Base-by-base conservation (phyloP, 208 protist species). In the Angomonas ambiguus region DNA sequence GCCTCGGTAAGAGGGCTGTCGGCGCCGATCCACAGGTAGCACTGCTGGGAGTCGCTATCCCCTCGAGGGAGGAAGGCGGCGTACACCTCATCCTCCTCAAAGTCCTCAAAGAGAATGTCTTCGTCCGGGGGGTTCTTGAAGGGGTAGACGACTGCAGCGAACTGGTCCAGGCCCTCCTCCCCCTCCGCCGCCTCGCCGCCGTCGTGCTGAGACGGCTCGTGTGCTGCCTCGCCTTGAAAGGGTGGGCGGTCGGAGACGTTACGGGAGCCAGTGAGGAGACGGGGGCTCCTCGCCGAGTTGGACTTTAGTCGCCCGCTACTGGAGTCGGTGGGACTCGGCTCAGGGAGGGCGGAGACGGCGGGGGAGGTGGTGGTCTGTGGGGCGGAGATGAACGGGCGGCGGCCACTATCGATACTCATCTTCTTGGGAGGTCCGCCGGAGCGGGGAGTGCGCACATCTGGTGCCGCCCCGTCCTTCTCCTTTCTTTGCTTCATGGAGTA, bases 21-120 rank as follows among this genome's bases (percentile, higher is more conserved):
- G 5, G 42, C 57, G 18, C 83, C 82, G 35, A 84, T 61, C 82
- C 86, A 87, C 25, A 89, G 58, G 55, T 83, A 89, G 20, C 82
- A 71, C 1, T 41, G 69, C 42, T 3, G 24, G 11, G 27, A n/a
- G 18, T 38, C 31, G 10, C 62, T 57, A 8, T 41, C 51, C 3
- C 58, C 69, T 32, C 62, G 51, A 16, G 82, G 83, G 25, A 88
- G 66, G 55, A 80, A 59, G 34, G 90, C 64, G 8, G 67, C 74
- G 72, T 91, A 93, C 69, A 76, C 82, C 41, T 63, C 24, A 24
- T 77, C 70, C 8, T 76, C 24, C 30, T 77, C 71, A 31, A 93
- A 73, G 66, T 93, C 87, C 3, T 76, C 71, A 8, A 87, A 49
- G n/a, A 80, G 32, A 27, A 87, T 62, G 4, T 76, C 33, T 6